Conservation (phyloP, 352 stramenopile genomes). For the Phytophthora constricta region DNA sequence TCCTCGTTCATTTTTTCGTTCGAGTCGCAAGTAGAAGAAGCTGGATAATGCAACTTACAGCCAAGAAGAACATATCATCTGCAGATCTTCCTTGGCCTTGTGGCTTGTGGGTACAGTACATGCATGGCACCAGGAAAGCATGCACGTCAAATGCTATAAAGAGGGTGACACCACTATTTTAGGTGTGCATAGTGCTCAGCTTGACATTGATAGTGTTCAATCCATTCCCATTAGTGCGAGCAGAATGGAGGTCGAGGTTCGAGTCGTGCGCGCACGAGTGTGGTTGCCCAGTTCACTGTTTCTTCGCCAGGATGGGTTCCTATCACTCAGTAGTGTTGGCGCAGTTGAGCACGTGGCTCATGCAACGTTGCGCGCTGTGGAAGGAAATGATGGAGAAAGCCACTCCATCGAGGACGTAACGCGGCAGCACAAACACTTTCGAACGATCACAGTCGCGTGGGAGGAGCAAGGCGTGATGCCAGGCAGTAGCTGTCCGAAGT, state of each 20-base stretch:
- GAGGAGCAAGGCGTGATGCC: constrained; percentile 9
- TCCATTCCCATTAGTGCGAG: not conserved
- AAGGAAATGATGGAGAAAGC: constrained; percentile 10
- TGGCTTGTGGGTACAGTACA: not conserved
- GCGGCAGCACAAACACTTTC: constrained; percentile 17
- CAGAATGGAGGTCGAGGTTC: constrained; percentile 42
- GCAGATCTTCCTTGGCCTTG: not conserved
- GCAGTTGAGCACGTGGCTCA: constrained; percentile 33
- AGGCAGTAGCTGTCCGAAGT: constrained; percentile 19
- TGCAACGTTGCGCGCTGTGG: constrained; percentile 33
- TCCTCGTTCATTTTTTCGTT: constrained; percentile 10
- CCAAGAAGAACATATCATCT: not conserved
- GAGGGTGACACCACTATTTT: not conserved
- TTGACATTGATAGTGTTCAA: not conserved
- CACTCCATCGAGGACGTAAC: constrained; percentile 11
- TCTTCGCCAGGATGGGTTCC: constrained; percentile 43
- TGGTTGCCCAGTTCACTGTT: constrained; percentile 45
- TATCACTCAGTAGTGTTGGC: constrained; percentile 39
- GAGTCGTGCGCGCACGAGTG: constrained; percentile 41
- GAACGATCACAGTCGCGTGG: constrained; percentile 39
- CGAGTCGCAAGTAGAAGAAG: not conserved
- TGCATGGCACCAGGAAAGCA: too few species aligned
- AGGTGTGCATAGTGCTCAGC: too few species aligned
- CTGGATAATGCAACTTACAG: too few species aligned
- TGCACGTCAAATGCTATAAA: too few species aligned